phyloP scores from a whole-genome alignment of 2,329 filamentous ascomycete species.

The Monosporascus ibericus region DNA sequence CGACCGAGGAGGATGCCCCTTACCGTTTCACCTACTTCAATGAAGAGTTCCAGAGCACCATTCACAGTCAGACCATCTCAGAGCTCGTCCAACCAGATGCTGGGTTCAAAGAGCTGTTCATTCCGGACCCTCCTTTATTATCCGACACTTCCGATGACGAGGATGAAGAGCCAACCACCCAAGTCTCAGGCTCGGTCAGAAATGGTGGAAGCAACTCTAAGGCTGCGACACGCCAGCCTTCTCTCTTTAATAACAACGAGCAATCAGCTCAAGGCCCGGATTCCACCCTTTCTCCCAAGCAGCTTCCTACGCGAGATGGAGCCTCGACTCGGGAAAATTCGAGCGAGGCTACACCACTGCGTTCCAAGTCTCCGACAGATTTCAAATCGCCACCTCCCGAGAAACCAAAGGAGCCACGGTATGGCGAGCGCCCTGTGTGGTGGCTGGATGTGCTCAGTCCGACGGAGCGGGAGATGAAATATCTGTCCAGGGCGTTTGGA shows the following conservation, averaged over 20 bases:
- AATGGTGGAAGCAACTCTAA: conserved; percentile 35
- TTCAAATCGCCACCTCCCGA: conserved; percentile 20
- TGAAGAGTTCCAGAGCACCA: conserved; percentile 90
- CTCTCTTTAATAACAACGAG: conserved; percentile 27
- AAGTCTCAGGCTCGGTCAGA: conserved; percentile 19
- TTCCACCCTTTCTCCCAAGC: conserved; percentile 7
- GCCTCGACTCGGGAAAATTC: conserved; percentile 15
- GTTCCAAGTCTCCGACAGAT: conserved; percentile 14
- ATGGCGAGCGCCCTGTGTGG: conserved; percentile 85
- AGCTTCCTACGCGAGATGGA: conserved; percentile 6
- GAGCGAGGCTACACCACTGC: conserved; percentile 14
- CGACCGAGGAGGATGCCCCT: conserved; percentile 80
- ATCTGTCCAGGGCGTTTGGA: conserved; percentile 84
- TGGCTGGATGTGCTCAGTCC: conserved; percentile 92
- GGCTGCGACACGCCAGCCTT: conserved; percentile 39
- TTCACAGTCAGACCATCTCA: conserved; percentile 92
- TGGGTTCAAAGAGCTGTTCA: conserved; percentile 81
- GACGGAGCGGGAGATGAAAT: conserved; percentile 92
- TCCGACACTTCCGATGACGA: conserved; percentile 68
- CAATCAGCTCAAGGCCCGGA: conserved; percentile 10
- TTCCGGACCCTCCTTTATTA: conserved; percentile 74
- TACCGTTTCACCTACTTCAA: conserved; percentile 99
- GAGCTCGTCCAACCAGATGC: conserved; percentile 82
- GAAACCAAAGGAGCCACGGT: conserved; percentile 33
- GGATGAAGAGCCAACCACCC: conserved; percentile 39